Conservation (phyloP, 768 basidiomycete species). For the Rossbeevera mucosa region DNA sequence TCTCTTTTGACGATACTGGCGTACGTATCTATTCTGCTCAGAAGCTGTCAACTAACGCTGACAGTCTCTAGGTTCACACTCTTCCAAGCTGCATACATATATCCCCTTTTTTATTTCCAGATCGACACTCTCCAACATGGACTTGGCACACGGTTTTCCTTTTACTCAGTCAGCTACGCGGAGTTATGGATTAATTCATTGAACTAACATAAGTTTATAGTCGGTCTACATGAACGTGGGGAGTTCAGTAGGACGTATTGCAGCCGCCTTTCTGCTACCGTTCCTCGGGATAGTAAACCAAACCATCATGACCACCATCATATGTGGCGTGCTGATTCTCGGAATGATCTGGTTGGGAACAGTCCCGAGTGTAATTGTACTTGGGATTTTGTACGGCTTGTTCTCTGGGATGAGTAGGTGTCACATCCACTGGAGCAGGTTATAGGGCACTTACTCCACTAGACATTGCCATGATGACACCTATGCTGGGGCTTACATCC, state of each 20-base stretch:
- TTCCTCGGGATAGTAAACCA: conserved; percentile 42
- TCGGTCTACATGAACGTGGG: conserved; percentile 42
- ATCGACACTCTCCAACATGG: conserved; percentile 49
- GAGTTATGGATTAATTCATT: not conserved
- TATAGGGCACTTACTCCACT: not conserved
- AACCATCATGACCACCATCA: conserved; percentile 31
- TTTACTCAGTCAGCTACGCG: conserved; percentile 34
- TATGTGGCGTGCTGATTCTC: conserved; percentile 38
- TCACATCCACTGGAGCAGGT: too few species aligned
- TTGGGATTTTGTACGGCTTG: conserved; percentile 45
- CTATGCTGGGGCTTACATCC: conserved; percentile 42
- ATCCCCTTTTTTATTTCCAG: conserved; percentile 58
- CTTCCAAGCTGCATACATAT: conserved; percentile 39
- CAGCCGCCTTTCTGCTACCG: conserved; percentile 39
- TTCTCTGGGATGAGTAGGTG: conserved; percentile 42
- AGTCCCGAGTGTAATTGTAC: conserved; percentile 35
- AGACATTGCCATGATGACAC: conserved; percentile 40
- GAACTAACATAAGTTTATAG: not conserved
- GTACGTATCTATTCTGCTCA: conserved; percentile 2
- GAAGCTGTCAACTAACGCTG: not conserved
- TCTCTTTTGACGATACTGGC: conserved; percentile 25
- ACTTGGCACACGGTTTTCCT: conserved; percentile 43
- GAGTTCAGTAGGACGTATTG: conserved; percentile 44
- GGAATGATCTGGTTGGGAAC: conserved; percentile 38
- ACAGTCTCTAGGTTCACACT: conserved; percentile 12